Evolutionary conservation across 306 rosid genomes (phyloP).

Genomic region (Acmispon strigosus): DNA sequence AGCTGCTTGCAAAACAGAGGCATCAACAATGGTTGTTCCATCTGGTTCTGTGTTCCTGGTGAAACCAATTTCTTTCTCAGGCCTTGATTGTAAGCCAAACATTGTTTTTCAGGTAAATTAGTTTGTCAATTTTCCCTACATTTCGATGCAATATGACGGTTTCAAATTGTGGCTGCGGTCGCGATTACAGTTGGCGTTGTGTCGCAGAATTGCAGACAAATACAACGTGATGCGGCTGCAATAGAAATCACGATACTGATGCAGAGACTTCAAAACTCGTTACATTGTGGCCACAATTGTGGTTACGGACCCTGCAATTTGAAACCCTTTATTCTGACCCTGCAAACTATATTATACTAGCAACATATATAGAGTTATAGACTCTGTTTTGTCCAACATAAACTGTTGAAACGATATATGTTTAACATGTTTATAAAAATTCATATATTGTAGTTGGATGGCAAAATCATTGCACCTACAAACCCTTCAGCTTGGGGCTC

Average conservation of each 20-base stretch:
- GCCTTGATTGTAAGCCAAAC: slow-evolving; percentile 44
- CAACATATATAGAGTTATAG: no score
- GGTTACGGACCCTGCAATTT: no score
- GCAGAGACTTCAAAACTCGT: no score
- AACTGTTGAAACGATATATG: not conserved
- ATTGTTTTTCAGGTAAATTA: slow-evolving; percentile 58
- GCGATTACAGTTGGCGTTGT: no score
- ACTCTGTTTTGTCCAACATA: not conserved
- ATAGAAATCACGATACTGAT: no score
- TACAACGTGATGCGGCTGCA: no score
- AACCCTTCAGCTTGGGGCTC: slow-evolving; percentile 52
- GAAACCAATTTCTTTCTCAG: slow-evolving; percentile 52
- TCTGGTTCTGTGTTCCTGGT: slow-evolving; percentile 63
- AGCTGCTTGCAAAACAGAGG: slow-evolving; percentile 60
- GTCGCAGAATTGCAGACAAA: no score
- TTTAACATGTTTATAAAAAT: not conserved
- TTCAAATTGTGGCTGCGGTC: no score
- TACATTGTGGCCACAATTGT: no score
- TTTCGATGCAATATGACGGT: no score
- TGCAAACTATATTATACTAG: no score
- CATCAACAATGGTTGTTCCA: slow-evolving; percentile 57
- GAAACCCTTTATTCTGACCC: no score
- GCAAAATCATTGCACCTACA: slow-evolving; percentile 67
- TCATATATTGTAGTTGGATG: slow-evolving; percentile 50
- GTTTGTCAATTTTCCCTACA: not conserved